A percentile compares a stretch with the other conserved stretches of the same genome.
phyloP scores from a whole-genome alignment of 2,329 filamentous ascomycete genomes.

The Drechslerella stenobrocha region DNA sequence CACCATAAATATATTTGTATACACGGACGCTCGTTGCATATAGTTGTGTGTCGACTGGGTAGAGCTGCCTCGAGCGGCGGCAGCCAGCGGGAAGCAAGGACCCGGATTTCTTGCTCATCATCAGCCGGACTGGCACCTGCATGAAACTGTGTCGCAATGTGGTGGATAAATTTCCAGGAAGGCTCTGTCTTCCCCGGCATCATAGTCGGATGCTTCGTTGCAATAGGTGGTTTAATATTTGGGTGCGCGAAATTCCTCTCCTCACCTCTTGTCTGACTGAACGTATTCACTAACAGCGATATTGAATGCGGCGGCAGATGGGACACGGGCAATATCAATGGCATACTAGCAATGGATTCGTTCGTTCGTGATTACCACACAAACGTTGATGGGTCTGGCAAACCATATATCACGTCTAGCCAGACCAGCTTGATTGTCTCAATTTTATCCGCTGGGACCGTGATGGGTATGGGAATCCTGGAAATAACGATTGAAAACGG shows the following conservation, averaged over 20 bases:
- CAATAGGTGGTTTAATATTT: slow-evolving; percentile 42
- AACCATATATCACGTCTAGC: slow-evolving; percentile 33
- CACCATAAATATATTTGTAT: too few relatives aligned
- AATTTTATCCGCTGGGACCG: slow-evolving; percentile 75
- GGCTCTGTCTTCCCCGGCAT: slow-evolving; percentile 46
- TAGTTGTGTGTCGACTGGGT: slow-evolving; percentile 20
- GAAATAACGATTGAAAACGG: slow-evolving; percentile 69
- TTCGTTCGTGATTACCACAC: slow-evolving; percentile 29
- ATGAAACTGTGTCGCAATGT: slow-evolving; percentile 27
- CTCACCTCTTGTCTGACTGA: neutral
- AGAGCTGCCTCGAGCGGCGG: slow-evolving; percentile 37
- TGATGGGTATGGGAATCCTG: slow-evolving; percentile 69
- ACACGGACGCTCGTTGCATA: too few relatives aligned
- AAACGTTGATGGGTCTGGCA: slow-evolving; percentile 22
- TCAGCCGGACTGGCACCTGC: slow-evolving; percentile 3
- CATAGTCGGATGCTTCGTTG: slow-evolving; percentile 47
- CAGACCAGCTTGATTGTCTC: slow-evolving; percentile 70
- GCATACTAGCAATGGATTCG: slow-evolving; percentile 63
- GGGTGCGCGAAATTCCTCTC: slow-evolving; percentile 21
- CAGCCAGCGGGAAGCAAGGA: neutral
- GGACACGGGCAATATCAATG: slow-evolving; percentile 64
- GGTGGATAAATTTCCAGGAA: slow-evolving; percentile 46
- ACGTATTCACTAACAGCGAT: slow-evolving; percentile 5
- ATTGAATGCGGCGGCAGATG: slow-evolving; percentile 12
- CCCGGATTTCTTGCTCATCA: slow-evolving; percentile 8